phyloP scores from a whole-genome alignment of 163 green algal species.

The Chlamydomonas reinhardtii region DNA sequence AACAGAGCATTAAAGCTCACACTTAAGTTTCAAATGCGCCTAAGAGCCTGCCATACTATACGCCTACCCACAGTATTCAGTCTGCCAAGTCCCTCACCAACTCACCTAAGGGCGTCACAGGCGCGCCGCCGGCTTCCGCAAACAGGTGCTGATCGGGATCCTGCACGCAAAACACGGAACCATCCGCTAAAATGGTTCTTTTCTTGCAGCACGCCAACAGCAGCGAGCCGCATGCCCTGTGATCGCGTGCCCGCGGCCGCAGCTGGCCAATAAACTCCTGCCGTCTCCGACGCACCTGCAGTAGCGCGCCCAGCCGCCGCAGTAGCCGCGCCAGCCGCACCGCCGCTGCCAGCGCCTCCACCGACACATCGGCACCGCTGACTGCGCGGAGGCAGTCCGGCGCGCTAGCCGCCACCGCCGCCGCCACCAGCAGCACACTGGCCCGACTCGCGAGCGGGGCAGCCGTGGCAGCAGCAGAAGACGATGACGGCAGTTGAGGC shows the following conservation, averaged over 20 bases:
- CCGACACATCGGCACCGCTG: not conserved
- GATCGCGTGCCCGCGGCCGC: no score
- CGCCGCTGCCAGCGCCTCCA: constrained; percentile 6
- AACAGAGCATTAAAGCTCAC: no score
- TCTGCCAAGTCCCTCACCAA: no score
- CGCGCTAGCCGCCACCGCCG: constrained; percentile 1
- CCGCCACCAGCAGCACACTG: not conserved
- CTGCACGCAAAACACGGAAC: not conserved
- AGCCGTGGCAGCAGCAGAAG: not conserved
- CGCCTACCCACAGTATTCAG: no score
- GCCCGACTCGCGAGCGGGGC: not conserved
- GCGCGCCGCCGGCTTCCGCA: constrained; percentile 18
- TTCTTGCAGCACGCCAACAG: no score
- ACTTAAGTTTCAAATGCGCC: no score
- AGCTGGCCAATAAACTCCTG: no score
- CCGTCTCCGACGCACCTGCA: not conserved
- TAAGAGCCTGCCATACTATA: no score
- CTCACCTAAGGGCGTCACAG: not conserved
- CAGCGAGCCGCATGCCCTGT: no score
- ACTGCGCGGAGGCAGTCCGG: not conserved
- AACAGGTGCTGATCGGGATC: constrained; percentile 28
- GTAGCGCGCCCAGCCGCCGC: not conserved
- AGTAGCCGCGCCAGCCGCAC: constrained; percentile 12
- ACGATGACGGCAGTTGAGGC: not conserved
- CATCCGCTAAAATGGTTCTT: no score